Conservation (phyloP, 352 stramenopile genomes). For the Phytophthora sansomeana region DNA sequence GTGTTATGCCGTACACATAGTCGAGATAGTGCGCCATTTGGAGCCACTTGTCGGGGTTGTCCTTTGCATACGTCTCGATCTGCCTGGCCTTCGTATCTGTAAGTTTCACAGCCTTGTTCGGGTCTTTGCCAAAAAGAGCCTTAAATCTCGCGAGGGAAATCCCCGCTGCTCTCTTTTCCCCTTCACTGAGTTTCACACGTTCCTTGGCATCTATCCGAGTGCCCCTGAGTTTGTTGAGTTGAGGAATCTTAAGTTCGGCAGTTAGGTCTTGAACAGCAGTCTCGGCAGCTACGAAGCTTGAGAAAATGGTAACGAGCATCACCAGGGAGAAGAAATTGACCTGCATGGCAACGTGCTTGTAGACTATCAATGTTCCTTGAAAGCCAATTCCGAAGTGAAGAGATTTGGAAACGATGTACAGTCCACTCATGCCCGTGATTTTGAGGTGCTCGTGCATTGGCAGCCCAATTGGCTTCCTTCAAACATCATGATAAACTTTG, state of each 20-base stretch:
- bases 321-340: conserved; percentile 4
- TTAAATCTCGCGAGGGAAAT: conserved; percentile 4
- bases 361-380: neutral
- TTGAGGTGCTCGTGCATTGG: conserved; percentile 11
- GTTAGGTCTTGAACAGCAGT: neutral
- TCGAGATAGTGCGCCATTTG: conserved; percentile 19
- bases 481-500: neutral
- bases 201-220: neutral
- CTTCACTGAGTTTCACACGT: neutral
- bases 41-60: conserved; percentile 25
- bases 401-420: neutral
- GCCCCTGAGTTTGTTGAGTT: conserved; percentile 4
- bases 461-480: conserved; percentile 2
- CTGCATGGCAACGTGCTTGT: conserved; percentile 6
- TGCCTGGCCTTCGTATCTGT: conserved; percentile 12
- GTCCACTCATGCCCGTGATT: conserved; percentile 16
- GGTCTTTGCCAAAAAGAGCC: neutral
- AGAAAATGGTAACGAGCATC: conserved; percentile 4
- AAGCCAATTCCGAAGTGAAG: conserved; percentile 19
- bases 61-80: conserved; percentile 14
- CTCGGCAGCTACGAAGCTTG: conserved; percentile 4
- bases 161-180: conserved; percentile 1
- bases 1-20: conserved; percentile 8
- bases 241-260: neutral
- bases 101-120: conserved; percentile 4